Base-by-base conservation (phyloP, 2,329 filamentous ascomycete genomes). In the Biscogniauxia mediterranea region DNA sequence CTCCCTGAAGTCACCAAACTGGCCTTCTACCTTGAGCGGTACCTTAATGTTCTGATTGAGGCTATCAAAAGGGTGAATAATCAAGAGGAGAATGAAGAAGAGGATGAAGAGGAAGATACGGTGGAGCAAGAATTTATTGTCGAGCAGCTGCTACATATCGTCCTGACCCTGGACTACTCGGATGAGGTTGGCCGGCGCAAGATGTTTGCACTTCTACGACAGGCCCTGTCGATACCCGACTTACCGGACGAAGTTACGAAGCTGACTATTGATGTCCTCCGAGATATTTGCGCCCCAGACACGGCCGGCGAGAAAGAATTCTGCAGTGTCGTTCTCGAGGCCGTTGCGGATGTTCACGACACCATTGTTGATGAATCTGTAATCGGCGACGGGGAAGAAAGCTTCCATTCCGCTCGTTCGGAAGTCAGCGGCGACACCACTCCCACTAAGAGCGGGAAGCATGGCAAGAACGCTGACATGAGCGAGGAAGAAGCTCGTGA, bases 321-420 rank as follows among this genome's bases (percentile, higher is more conserved):
- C 73, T 92, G 89, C 76, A 90, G 88, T 65, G 82, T 95, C 42
- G 90, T 98, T 19, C 85, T 97, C 21, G 95, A 99, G 77, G 93
- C 94, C 25, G 92, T 99, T 61, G 93, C 93, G 3, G 95, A 99
- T 77, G 93, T 99, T 13, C 94, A 98, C 74, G 95, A 99, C 73
- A 94, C 91, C 1, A 95, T 99, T 66, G 85, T 89, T 52, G 89
- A 91, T 57, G 89, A 92, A 13, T 78, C 79, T n/a, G 71, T 71
- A 5, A 81, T 79, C 2, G 81, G 81, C 13, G 81, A 83, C 32
- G 83, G 83, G 54, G 82, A 92, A 59, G 91, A 93, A 64, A 97
- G 92, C 76, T 99, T 99, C 77, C 93, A 97, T 71, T 97, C 94
- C 21, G 95, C 95, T 1, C 88, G 85, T 55, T 97, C 93, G 7